These are phyloP conservation scores for Alternaria rosae DNA, from an alignment of 2,329 filamentous ascomycete genomes.

Conservation along the genomic window DNA sequence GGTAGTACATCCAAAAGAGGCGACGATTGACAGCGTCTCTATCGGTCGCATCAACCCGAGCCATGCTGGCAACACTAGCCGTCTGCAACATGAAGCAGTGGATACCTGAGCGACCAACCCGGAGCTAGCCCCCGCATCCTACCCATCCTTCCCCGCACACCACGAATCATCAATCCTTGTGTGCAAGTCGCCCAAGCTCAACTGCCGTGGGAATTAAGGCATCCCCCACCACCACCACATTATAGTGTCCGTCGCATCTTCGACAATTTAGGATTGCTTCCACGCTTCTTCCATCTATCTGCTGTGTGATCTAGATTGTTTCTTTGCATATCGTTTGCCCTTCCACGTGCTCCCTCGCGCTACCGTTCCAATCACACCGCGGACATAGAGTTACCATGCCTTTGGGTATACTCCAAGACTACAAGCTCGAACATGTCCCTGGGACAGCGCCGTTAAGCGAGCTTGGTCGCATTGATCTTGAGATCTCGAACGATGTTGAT, in stretches of 20 bases:
- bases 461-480: constrained; percentile 23
- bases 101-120: background rate
- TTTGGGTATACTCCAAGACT: constrained; percentile 31
- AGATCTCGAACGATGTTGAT: constrained; percentile 22
- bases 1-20: background rate
- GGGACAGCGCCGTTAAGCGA: constrained; percentile 34
- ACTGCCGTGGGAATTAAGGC: constrained; percentile 5
- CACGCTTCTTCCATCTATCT: background rate
- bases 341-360: background rate
- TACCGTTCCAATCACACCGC: background rate
- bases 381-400: constrained; percentile 23
- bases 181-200: background rate
- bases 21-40: background rate
- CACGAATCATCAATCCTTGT: constrained; percentile 3
- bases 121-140: constrained; percentile 5
- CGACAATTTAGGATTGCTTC: background rate
- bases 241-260: constrained; percentile 2
- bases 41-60: constrained; percentile 9
- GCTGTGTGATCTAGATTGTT: background rate
- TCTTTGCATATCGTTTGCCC: background rate
- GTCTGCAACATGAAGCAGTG: background rate
- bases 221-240: constrained; percentile 13
- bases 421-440: constrained; percentile 33
- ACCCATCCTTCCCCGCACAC: constrained; percentile 22
- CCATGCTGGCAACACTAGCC: background rate